phyloP scores from a whole-genome alignment of 2,329 filamentous ascomycete species.

The Monilinia fructigena region DNA sequence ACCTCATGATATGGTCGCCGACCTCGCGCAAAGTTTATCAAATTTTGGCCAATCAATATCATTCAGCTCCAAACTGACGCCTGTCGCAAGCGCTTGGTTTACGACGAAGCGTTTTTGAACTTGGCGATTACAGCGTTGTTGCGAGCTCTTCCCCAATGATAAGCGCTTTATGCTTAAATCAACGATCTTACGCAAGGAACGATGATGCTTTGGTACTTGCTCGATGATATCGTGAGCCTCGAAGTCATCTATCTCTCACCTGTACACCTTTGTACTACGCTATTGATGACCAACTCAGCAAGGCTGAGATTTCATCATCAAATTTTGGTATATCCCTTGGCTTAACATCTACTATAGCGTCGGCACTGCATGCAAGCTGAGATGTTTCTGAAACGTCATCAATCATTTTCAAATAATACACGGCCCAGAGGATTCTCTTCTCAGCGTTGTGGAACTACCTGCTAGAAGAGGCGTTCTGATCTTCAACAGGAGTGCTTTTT shows the following conservation, averaged over 20 bases:
- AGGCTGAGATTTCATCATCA: constrained; percentile 23
- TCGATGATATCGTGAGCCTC: constrained; percentile 10
- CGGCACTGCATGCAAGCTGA: constrained; percentile 22
- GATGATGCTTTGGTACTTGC: constrained; percentile 4
- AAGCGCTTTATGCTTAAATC: constrained; percentile 7
- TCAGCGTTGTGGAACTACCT: constrained; percentile 19
- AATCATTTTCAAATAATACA: constrained; percentile 17
- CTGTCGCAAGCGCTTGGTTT: constrained; percentile 19
- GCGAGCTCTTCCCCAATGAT: constrained; percentile 4
- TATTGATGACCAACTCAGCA: constrained; percentile 19
- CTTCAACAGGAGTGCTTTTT: constrained; percentile 21
- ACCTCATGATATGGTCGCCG: constrained; percentile 22
- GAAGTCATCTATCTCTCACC: constrained; percentile 2
- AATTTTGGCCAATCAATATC: constrained; percentile 24
- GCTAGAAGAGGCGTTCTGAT: constrained; percentile 18
- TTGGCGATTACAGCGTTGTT: not conserved
- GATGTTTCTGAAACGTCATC: constrained; percentile 21
- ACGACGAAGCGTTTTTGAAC: not conserved
- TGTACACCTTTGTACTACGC: constrained; percentile 19
- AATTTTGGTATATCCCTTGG: not conserved
- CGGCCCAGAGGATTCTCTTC: constrained; percentile 16
- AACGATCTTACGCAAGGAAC: constrained; percentile 11
- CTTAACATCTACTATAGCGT: constrained; percentile 5
- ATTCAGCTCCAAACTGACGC: constrained; percentile 10
- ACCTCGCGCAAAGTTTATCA: constrained; percentile 17